Base-by-base conservation (phyloP, 1,284 basidiomycete species). In the Cryptococcus maquisensis region DNA sequence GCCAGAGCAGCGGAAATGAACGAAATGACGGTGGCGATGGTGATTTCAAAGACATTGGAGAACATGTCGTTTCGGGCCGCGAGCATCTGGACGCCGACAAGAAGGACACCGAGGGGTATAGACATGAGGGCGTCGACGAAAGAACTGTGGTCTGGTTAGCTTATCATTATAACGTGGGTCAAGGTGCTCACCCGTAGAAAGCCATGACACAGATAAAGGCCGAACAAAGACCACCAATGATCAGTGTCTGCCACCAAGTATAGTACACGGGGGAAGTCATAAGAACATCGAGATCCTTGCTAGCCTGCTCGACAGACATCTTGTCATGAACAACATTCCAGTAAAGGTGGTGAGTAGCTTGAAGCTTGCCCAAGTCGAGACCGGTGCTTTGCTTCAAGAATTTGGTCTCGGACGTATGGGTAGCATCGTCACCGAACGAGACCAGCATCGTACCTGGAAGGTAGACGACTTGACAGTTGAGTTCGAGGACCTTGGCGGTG, bases 311-410 rank as follows among this genome's bases (percentile, higher is more conserved):
- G 28, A 93, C 91, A 0, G 85, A 86, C 53, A 90, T 80, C 53
- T 86, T 82, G 74, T 95, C 91, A 69, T 93, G 88, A 37, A 93
- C 90, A 60, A 94, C 87, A 74, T 84, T 84, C 87, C 88, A 93
- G 72, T 90, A 93, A 41, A 92, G 76, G 54, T 79, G 74, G 71
- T 92, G 87, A 39, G 86, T 86, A 50, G 86, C 83, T 7, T 85
- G 82, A 10, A 91, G 80, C 73, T 91, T 91, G 43, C 83, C 84
- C 16, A 92, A 79, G 69, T 91, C 86, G 46, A 92, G 79, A 7
- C 84, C 81, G 50, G 84, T 84, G 20, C 82, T 78, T 74, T 91
- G 89, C 57, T 87, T 83, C 64, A 90, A 86, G 73, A 91, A 83
- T 77, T 89, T 90, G 66, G 92, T 85, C 67, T 87, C 87, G 63